Base-by-base conservation (phyloP, 2,329 filamentous ascomycete genomes). In the Ophiobolus disseminans region DNA sequence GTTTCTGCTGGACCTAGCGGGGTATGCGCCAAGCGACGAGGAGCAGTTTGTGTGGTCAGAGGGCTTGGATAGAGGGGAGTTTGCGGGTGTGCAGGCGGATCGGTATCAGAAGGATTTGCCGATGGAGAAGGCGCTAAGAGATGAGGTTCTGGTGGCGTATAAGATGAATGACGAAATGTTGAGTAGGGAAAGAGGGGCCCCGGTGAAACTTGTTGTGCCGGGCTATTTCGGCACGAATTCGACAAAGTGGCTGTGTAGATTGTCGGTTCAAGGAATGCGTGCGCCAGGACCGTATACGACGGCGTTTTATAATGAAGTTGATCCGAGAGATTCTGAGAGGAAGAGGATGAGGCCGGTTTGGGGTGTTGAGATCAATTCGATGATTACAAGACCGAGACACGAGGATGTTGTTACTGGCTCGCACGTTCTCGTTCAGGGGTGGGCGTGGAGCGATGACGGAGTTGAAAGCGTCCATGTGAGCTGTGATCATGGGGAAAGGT, bases 101-200 rank as follows among this genome's bases (percentile, higher is more conserved):
- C 50, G 58, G 2, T 72, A 71, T 36, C 63, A 66, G 40, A 72
- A 72, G 46, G 68, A 71, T 38, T 17, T 72, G 6, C 67, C 66
- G 0, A 22, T 72, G 4, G 22, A 6, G 1, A 71, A 69, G 39
- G 68, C 67, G 1, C 21, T 58, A 22, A 16, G 26, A 0, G 36
- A 49, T 11, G 65, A 69, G 30, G 63, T 67, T 3, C 25, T 72
- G 22, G 40, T 71, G 10, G 68, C 65, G 5, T 71, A 62, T 23
- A 49, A 49, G 7, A 62, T 71, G 32, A 69, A 69, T 16, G 63
- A 58, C 1, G 11, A 53, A 20, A 48, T 55, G 3, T 40, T 70
- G 5, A 50, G 49, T 2, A 49, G 39, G 9, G 49, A 66, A 25
- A 53, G 65, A 21, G 69, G 68, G 3, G 69, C 63, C 3, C 69